Conservation (phyloP, 2,329 filamentous ascomycete genomes). For the Aureobasidium melanogenum region DNA sequence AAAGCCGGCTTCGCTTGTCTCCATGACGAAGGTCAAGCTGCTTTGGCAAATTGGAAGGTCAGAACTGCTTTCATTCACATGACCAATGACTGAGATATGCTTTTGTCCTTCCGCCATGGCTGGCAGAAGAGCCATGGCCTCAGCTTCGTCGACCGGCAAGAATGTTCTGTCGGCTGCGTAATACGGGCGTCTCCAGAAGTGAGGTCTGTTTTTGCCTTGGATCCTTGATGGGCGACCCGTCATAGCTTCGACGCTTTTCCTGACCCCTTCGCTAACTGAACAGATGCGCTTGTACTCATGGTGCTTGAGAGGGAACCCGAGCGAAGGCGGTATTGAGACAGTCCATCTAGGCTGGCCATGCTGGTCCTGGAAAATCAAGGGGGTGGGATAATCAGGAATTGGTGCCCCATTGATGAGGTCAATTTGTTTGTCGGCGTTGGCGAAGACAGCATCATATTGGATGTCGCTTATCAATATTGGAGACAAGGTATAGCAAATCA, state of each 20-base stretch:
- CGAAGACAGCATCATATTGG: constrained; percentile 26
- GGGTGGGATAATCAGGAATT: constrained; percentile 64
- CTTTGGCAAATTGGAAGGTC: constrained; percentile 47
- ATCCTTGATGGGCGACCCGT: constrained; percentile 25
- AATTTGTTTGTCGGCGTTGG: constrained; percentile 32
- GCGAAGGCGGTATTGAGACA: constrained; percentile 62
- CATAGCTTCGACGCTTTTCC: constrained; percentile 23
- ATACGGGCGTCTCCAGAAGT: constrained; percentile 43
- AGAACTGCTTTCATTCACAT: constrained; percentile 14
- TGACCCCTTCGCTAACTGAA: constrained; percentile 42
- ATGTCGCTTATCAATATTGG: constrained; percentile 19
- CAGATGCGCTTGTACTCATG: constrained; percentile 63
- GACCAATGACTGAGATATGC: constrained; percentile 15
- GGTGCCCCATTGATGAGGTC: constrained; percentile 59
- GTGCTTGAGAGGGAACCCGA: constrained; percentile 57
- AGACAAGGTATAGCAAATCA: constrained; percentile 11
- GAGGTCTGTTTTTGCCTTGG: constrained; percentile 27
- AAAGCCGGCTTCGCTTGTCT: constrained; percentile 64
- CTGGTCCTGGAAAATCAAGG: constrained; percentile 59
- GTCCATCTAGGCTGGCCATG: constrained; percentile 66
- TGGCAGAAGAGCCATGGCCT: constrained; percentile 54
- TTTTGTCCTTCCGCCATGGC: constrained; percentile 23
- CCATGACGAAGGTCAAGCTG: constrained; percentile 70
- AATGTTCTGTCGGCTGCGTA: constrained; percentile 60
- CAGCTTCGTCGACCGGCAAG: constrained; percentile 65